These are phyloP conservation scores for Hibiscus trionum DNA, from an alignment of 345 rosid genomes.

Conservation along the genomic window DNA sequence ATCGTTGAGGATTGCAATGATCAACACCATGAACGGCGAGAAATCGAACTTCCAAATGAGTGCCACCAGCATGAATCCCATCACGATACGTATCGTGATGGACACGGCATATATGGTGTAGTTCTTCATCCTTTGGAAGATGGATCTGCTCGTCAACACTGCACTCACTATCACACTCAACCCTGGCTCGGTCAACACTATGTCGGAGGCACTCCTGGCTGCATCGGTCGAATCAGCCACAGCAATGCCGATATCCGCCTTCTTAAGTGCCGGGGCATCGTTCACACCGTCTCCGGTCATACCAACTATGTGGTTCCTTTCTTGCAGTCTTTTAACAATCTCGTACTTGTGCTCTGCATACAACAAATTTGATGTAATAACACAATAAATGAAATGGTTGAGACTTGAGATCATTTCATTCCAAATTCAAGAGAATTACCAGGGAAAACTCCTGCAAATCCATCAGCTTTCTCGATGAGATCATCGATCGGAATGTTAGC, in stretches of 20 bases:
- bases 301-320: slow-evolving; percentile 70
- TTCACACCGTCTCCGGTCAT: slow-evolving; percentile 90
- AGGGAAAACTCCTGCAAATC: slow-evolving; percentile 87
- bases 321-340: slow-evolving; percentile 66
- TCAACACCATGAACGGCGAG: slow-evolving; percentile 78
- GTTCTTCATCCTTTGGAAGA: slow-evolving; percentile 90
- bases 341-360: slow-evolving; percentile 71
- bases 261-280: slow-evolving; percentile 76
- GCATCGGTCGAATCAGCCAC: slow-evolving; percentile 86
- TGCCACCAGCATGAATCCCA: slow-evolving; percentile 71
- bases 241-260: slow-evolving; percentile 82
- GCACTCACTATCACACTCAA: slow-evolving; percentile 71
- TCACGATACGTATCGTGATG: slow-evolving; percentile 72
- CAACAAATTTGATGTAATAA: background rate
- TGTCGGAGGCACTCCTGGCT: slow-evolving; percentile 72
- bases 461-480: slow-evolving; percentile 77
- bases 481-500: slow-evolving; percentile 54
- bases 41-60: slow-evolving; percentile 74
- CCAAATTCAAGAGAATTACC: slow-evolving; percentile 30
- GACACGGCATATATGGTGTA: slow-evolving; percentile 87
- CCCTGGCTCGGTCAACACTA: slow-evolving; percentile 75
- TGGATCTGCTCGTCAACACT: slow-evolving; percentile 69
- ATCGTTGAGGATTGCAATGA: slow-evolving; percentile 72
- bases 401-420: background rate
- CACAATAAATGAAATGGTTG: background rate